A percentile compares a stretch with the other conserved stretches of the same genome.
These are phyloP conservation scores for Leucocoprinus sp. DNA, from an alignment of 768 basidiomycete species.

Conservation along the genomic window DNA sequence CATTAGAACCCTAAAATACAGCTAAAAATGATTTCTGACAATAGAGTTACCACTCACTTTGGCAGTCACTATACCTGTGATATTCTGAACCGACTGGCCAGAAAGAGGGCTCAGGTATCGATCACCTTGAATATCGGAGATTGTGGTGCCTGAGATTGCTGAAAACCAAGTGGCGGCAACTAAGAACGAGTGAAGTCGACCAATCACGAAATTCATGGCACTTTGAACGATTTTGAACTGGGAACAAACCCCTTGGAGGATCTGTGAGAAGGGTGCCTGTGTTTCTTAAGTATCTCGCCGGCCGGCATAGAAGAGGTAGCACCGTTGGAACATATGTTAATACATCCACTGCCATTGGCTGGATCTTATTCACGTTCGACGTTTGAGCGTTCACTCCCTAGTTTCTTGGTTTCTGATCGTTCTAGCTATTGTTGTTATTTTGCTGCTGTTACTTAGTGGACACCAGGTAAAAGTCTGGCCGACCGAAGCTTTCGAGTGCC, in stretches of 20 bases:
- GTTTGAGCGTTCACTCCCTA: not conserved
- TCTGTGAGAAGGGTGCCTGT: slow-evolving; percentile 10
- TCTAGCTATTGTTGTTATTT: too few species aligned
- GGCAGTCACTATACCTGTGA: slow-evolving; percentile 45
- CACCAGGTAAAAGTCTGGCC: too few species aligned
- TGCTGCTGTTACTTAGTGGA: too few species aligned
- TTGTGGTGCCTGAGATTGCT: slow-evolving; percentile 23
- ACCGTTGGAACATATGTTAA: slow-evolving; percentile 19
- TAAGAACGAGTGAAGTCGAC: slow-evolving; percentile 23
- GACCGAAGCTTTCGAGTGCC: too few species aligned
- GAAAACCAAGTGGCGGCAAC: slow-evolving; percentile 23
- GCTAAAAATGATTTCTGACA: not conserved
- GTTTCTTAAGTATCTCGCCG: slow-evolving; percentile 11
- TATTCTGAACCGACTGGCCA: slow-evolving; percentile 35
- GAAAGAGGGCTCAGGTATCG: slow-evolving; percentile 37
- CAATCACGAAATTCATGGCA: slow-evolving; percentile 18
- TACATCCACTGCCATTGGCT: slow-evolving; percentile 9
- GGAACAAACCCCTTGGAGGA: slow-evolving; percentile 9
- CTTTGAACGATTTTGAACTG: slow-evolving; percentile 9
- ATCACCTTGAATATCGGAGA: slow-evolving; percentile 48
- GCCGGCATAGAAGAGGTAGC: slow-evolving; percentile 12
- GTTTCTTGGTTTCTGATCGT: not conserved
- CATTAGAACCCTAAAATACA: slow-evolving; percentile 29
- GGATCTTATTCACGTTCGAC: slow-evolving; percentile 2
- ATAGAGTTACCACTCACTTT: slow-evolving; percentile 27